These are phyloP conservation scores for Neolentinus lepideus DNA, from an alignment of 1,284 basidiomycete species.

Conservation along the genomic window DNA sequence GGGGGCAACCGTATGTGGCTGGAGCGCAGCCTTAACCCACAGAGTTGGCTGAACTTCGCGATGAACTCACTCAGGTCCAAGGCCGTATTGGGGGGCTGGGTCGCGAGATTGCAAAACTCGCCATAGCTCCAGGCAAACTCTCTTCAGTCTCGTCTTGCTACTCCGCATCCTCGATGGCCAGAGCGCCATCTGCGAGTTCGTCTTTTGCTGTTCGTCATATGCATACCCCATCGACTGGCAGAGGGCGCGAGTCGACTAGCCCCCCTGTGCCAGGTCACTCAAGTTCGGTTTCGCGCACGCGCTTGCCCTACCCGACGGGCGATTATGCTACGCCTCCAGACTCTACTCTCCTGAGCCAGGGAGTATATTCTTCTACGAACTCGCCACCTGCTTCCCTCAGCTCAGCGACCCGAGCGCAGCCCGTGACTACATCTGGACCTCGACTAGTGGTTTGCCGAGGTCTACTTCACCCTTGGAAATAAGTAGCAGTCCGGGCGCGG, in stretches of 20 bases:
- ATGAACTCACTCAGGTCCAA: conserved; percentile 64
- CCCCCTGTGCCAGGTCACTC: conserved; percentile 47
- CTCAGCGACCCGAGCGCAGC: conserved; percentile 17
- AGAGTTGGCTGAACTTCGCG: conserved; percentile 47
- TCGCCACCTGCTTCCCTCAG: conserved; percentile 43
- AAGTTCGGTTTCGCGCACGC: conserved; percentile 34
- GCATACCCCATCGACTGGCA: conserved; percentile 34
- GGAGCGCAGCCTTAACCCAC: conserved; percentile 5
- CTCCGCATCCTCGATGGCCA: conserved; percentile 32
- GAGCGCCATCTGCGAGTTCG: conserved; percentile 27
- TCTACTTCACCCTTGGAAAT: conserved; percentile 13
- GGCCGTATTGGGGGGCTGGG: conserved; percentile 66
- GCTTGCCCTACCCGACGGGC: conserved; percentile 72
- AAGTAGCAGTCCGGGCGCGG: conserved; percentile 17
- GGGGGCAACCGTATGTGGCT: too few relatives aligned
- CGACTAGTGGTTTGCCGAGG: conserved; percentile 18
- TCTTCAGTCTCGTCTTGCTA: conserved; percentile 44
- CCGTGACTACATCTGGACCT: conserved; percentile 21
- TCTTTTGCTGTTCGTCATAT: conserved; percentile 15
- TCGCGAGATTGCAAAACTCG: conserved; percentile 68
- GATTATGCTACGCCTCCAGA: conserved; percentile 64
- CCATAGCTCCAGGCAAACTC: conserved; percentile 46
- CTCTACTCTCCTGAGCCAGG: conserved; percentile 23
- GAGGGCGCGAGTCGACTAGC: conserved; percentile 53
- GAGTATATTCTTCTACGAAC: conserved; percentile 50